Evolutionary conservation across 768 basidiomycete genomes (phyloP).

Genomic region (Boletus eberwhitei): DNA sequence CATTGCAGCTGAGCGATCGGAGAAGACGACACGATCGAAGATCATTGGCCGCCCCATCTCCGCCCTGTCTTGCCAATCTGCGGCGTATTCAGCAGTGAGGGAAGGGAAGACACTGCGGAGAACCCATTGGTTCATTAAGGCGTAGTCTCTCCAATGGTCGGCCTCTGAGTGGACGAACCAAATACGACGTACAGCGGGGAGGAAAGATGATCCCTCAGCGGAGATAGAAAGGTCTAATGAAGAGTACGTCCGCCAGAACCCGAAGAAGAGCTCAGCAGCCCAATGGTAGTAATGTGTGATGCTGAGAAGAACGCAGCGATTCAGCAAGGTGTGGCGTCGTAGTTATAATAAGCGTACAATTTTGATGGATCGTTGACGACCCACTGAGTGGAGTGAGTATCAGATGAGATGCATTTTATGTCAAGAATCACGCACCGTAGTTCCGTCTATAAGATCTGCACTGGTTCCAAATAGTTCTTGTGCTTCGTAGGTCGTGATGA

Average conservation of each 20-base stretch:
- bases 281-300: constrained; percentile 94
- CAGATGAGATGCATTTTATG: background rate
- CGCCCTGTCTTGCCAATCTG: constrained; percentile 81
- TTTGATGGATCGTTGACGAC: constrained; percentile 83
- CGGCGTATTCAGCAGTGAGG: constrained; percentile 70
- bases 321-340: background rate
- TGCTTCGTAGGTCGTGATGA: constrained; percentile 71
- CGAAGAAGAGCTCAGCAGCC: constrained; percentile 88
- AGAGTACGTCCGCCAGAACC: constrained; percentile 89
- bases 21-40: constrained; percentile 83
- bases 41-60: constrained; percentile 68
- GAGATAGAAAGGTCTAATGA: constrained; percentile 72
- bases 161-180: constrained; percentile 73
- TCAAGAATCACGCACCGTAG: constrained; percentile 46
- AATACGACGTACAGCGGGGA: constrained; percentile 72
- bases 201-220: constrained; percentile 59
- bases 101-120: constrained; percentile 79
- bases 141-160: constrained; percentile 87
- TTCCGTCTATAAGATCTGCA: constrained; percentile 77
- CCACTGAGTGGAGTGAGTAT: constrained; percentile 43
- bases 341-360: constrained; percentile 52
- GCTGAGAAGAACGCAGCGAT: constrained; percentile 33
- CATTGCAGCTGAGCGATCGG: constrained; percentile 85
- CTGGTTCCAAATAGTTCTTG: constrained; percentile 62
- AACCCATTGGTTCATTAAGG: constrained; percentile 88